Conservation (phyloP, 2,329 filamentous ascomycete genomes). For the Catunica adiposa region DNA sequence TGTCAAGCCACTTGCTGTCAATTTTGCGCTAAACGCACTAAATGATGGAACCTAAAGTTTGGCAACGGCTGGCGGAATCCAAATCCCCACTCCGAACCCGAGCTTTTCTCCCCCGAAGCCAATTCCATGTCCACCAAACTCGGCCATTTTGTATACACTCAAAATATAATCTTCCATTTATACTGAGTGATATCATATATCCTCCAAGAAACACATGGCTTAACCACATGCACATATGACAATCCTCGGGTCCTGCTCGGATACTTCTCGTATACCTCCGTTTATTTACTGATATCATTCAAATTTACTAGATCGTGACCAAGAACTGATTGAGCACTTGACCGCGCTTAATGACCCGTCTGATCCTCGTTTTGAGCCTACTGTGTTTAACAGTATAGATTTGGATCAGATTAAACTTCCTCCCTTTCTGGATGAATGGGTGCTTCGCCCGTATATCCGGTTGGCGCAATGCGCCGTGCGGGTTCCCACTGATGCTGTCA, state of each 20-base stretch:
- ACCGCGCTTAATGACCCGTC: slow-evolving; percentile 27
- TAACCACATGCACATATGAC: background rate
- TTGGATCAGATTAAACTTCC: slow-evolving; percentile 23
- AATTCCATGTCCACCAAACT: background rate
- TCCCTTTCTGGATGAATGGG: slow-evolving; percentile 27
- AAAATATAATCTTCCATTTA: background rate
- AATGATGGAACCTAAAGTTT: background rate
- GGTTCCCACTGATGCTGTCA: slow-evolving; percentile 55
- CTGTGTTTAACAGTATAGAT: slow-evolving; percentile 28
- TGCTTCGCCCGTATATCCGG: slow-evolving; percentile 43
- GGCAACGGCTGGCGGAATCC: background rate
- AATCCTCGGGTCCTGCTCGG: background rate
- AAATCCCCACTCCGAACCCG: background rate
- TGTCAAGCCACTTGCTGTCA: background rate
- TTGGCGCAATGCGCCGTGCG: slow-evolving; percentile 42
- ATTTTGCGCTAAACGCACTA: background rate
- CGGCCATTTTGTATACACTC: background rate
- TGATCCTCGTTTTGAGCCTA: slow-evolving; percentile 28
- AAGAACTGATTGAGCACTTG: slow-evolving; percentile 22
- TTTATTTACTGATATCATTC: background rate
- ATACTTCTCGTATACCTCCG: background rate
- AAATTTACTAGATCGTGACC: slow-evolving; percentile 17
- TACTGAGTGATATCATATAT: background rate
- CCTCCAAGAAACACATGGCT: background rate
- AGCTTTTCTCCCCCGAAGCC: background rate